phyloP scores from a whole-genome alignment of 768 basidiomycete genomes.

The Pisolithus sp. region DNA sequence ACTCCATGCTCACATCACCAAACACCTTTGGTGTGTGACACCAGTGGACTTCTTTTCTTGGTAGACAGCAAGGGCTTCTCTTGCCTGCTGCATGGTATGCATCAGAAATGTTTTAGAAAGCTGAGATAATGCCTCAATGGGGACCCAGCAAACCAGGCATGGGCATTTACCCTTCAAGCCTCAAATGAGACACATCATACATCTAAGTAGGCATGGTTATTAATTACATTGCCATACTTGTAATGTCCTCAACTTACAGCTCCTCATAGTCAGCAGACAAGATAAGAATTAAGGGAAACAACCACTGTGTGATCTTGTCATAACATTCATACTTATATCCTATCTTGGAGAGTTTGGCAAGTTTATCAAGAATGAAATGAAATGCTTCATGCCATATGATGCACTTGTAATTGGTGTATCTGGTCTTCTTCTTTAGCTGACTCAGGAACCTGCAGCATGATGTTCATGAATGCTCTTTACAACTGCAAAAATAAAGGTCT shows the following conservation, averaged over 20 bases:
- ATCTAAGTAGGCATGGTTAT: conserved; percentile 22
- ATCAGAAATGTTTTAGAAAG: too few species aligned
- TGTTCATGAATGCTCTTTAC: neutral
- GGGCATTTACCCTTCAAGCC: too few species aligned
- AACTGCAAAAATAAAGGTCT: neutral
- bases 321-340: conserved; percentile 22
- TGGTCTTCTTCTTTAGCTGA: conserved; percentile 23
- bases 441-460: neutral
- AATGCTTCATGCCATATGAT: conserved; percentile 33
- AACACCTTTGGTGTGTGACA: too few species aligned
- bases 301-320: conserved; percentile 18
- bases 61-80: too few species aligned
- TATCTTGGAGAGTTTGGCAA: conserved; percentile 13
- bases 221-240: neutral
- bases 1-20: too few species aligned
- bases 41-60: too few species aligned
- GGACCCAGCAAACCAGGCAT: too few species aligned
- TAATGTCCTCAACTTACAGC: conserved; percentile 26
- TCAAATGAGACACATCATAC: neutral
- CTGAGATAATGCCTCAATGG: too few species aligned
- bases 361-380: conserved; percentile 20
- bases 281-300: conserved; percentile 29
- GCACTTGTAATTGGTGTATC: conserved; percentile 26
- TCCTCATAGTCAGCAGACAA: conserved; percentile 41
- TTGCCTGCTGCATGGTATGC: too few species aligned